phyloP scores from a whole-genome alignment of 352 stramenopile genomes.

The Peronospora tabacina region DNA sequence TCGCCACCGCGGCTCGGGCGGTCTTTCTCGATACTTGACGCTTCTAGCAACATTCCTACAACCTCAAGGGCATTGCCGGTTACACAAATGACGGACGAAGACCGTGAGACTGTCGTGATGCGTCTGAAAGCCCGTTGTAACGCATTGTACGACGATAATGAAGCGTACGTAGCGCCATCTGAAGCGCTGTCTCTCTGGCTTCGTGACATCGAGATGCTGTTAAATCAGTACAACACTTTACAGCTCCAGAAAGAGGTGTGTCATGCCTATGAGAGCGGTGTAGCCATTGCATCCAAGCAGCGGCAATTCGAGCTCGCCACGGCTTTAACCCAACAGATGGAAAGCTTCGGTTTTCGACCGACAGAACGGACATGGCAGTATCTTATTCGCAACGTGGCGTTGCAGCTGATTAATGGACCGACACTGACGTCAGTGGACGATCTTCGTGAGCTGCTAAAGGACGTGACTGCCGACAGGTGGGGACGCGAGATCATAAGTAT shows the following conservation, averaged over 20 bases:
- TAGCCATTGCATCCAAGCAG: constrained; percentile 71
- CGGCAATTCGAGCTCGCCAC: constrained; percentile 45
- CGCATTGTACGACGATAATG: constrained; percentile 41
- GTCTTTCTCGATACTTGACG: constrained; percentile 11
- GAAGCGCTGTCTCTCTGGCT: constrained; percentile 35
- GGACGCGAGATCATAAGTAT: constrained; percentile 52
- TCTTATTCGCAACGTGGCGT: constrained; percentile 47
- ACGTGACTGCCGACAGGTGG: constrained; percentile 27
- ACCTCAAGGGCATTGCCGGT: background rate
- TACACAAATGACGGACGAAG: constrained; percentile 7
- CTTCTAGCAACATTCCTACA: constrained; percentile 8
- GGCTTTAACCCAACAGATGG: constrained; percentile 42
- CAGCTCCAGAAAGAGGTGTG: constrained; percentile 29
- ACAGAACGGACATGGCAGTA: constrained; percentile 39
- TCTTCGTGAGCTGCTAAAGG: constrained; percentile 28
- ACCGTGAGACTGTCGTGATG: constrained; percentile 24
- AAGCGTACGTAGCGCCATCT: constrained; percentile 16
- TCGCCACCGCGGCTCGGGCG: background rate
- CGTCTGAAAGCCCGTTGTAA: constrained; percentile 51
- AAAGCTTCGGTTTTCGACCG: constrained; percentile 25
- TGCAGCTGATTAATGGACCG: constrained; percentile 31
- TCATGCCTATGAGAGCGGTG: constrained; percentile 49
- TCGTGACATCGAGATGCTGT: constrained; percentile 23
- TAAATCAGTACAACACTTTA: constrained; percentile 8
- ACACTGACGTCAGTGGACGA: constrained; percentile 27